Base-by-base conservation (phyloP, 768 basidiomycete genomes). In the Russula griseocarnosa region DNA sequence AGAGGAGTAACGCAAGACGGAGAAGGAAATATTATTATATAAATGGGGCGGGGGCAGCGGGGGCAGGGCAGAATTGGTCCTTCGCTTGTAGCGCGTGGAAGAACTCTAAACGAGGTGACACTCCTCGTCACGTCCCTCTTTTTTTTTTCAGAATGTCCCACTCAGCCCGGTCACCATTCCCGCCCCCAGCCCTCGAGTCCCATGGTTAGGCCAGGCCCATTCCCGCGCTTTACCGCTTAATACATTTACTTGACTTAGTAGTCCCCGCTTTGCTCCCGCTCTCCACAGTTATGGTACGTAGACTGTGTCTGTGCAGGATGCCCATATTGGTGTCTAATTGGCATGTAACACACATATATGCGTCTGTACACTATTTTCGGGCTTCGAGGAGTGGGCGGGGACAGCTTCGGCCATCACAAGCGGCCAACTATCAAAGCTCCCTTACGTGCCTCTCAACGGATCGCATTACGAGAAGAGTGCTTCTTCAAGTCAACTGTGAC, bases 221-320 rank as follows among this genome's bases (percentile, higher is more conserved):
- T 54, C 13, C 20, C 49, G 14, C 30, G 13, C 50, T 42, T 53
- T 20, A 54, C 58, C 63, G 59, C 55, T 56, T 61, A 64, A 64
- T 64, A n/a, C 20, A 55, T 30, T 55, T 38, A 62, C 30, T 57
- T 51, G 22, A 57, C 40, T 51, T 42, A 16, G 57, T 30, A 51
- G 47, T 52, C 55, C 59, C 64, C 64, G 64, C 64, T 65, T 57
- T 65, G 64, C 55, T 61, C 50, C 64, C 60, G 64, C 64, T 65
- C 60, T 42, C 58, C 36, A 44, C 14, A 11, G 28, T n/a, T n/a
- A 20, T 30, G 18, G 30, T 10, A 16, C n/a, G 11, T 36, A 34
- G 26, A n/a, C 5, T 22, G 10, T 36, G 28, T 10, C 7, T 24
- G 7, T 54, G 28, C 28, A 28, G 28, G 28, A 5, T 28, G n/a